Base-by-base conservation (phyloP, 192 early-diverging fungal species). In the Backusella australiensis region DNA sequence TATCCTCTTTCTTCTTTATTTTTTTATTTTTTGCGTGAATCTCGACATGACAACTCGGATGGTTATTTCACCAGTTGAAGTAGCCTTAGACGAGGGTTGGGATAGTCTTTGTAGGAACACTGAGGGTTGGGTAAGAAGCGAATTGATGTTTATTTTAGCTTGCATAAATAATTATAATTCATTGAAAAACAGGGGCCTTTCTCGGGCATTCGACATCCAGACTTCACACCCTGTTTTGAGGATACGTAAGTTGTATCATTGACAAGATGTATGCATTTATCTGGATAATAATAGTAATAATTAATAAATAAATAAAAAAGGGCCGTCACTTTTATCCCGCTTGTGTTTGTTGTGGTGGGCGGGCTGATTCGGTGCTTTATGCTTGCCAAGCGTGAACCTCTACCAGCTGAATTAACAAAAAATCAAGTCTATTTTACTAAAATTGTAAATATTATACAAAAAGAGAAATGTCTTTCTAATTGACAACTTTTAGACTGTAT, bases 351-450 rank as follows among this genome's bases (percentile, higher is more conserved):
- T 52, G 21, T 88, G 26, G 19, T 85, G 3, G 75, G 82, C 52
- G 88, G 85, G 6, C 32, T 86, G 17, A 80, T 81, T 17, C 78
- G 86, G 21, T 44, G 89, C 8, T 73, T 59, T 71, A 46, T 70
- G n/a, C 26, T 83, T 23, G 74, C 78, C 9, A 77, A 77, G 19
- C 75, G 82, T 35, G 53, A 49, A 6, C 44, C 42, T 42, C 44
- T 83, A 21, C 21, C 78, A 29, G 6, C 75, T 6, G 74, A 79
- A n/a, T 74, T 76, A 38, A 83, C 78, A 9, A 41, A 39, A 2
- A 77, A 79, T 23, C 77, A 78, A 76, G 49, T 74, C 4, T 83
- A 80, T 67, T 77, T 75, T 32, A 63, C 73, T 1, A 83, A 83
- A 77, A 70, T 83, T 75, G 82, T 83, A 39, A 71, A 49, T 67